Evolutionary conservation across 1,284 basidiomycete genomes (phyloP), one percentile per base, ranked within the genome.

Genomic region (Ustilago nuda): DNA sequence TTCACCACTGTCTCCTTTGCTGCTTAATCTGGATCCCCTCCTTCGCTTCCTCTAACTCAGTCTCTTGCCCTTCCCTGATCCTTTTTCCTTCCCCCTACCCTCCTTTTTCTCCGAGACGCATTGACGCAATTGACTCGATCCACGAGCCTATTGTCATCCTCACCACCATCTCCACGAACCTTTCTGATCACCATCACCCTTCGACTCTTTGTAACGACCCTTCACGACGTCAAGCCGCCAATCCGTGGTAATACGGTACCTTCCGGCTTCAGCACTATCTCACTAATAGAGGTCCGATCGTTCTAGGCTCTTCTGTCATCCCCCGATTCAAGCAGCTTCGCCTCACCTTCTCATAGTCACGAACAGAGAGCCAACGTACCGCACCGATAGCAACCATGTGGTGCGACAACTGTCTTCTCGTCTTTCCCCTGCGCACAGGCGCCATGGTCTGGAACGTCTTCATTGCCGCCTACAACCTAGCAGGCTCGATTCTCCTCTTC

Each of bases 401-500:
- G 81, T 82, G 81, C 61, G 79, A 82, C 63, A 82, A 82, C 46
- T 82, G 81, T 61, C 64, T 80, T 12, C 75, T 82, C 33, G 23
- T 82, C 54, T 79, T 82, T 52, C 78, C 80, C 2, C 39, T 79
- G 41, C 66, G 72, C 58, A 61, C 70, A 85, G 92, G 92, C 83
- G 91, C 91, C 61, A 92, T 93, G 79, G 91, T 90, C 51, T 92
- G 91, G 91, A 90, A 87, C 73, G 87, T 90, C 67, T 78, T 91
- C 78, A 90, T 93, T 74, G 88, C 89, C 72, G 85, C 88, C 19
- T 92, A 92, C 87, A 92, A 90, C 85, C 85, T 92, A 56, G 91
- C 88, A 52, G 92, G 92, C 41, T 90, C 90, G 61, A 86, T 92
- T 61, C 89, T 92, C 84, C 88, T 93, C 61, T 88, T 92, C 78